These are phyloP conservation scores for Elsinoe necatrix DNA, from an alignment of 2,329 filamentous ascomycete species.

Conservation along the genomic window DNA sequence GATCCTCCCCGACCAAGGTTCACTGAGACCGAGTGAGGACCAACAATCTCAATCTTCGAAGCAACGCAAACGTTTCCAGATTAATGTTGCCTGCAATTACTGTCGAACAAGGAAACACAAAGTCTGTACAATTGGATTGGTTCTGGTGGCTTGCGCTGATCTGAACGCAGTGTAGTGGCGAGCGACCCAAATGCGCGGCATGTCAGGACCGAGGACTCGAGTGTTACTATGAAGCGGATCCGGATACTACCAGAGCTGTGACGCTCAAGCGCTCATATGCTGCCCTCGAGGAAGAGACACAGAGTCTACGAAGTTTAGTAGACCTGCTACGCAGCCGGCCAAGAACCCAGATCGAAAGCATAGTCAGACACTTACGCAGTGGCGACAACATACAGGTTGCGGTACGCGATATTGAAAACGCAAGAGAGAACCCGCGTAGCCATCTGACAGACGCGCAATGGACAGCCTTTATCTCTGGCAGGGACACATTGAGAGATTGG, in stretches of 20 bases:
- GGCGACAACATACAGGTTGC: not conserved
- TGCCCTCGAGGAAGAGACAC: not conserved
- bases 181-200: not conserved
- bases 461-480: not conserved
- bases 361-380: not conserved
- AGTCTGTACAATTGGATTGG: not conserved
- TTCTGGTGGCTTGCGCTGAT: not conserved
- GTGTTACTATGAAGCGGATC: not conserved
- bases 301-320: not conserved
- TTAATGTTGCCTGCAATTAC: not conserved
- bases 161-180: not conserved
- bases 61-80: not conserved
- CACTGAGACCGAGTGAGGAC: not conserved
- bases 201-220: not conserved
- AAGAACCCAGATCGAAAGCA: not conserved
- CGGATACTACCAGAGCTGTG: not conserved
- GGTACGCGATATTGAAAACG: not conserved
- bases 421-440: not conserved
- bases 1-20: not conserved
- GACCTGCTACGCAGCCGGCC: not conserved
- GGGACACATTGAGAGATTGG: not conserved
- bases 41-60: not conserved
- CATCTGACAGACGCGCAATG: not conserved
- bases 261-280: not conserved
- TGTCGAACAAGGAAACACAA: conserved; percentile 1